Evolutionary conservation across 179 eudicot species (phyloP), one percentile per base, ranked within the genome.

Genomic region (Beta lomatogona): DNA sequence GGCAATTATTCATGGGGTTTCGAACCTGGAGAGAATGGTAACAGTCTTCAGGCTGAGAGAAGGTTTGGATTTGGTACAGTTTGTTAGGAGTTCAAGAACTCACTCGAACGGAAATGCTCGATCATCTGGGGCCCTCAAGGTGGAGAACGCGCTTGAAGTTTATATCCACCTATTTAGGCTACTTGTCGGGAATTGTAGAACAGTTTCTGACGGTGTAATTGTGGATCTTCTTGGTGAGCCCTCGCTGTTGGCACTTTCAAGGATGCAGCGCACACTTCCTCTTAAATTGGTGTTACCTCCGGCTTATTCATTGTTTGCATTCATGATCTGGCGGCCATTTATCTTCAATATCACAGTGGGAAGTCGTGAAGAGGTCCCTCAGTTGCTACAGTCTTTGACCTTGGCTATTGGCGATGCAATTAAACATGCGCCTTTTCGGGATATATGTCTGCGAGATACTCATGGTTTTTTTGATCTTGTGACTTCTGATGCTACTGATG

Each of bases 141-240:
- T 83, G 66, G 98, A 94, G 80, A 93, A 81, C 80, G 71, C 87
- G 68, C 88, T 89, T 88, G 99, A 97, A 86, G 90, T 93, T 75
- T 91, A 91, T 81, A 88, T 89, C 16, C 96, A 92, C 82, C 94
- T 97, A 97, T 97, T 93, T 84, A 90, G 99, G 87, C 92, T 97
- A 64, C 97, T 97, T 88, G 90, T 97, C 64, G 99, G 99, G 50
- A 97, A 94, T 85, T 97, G 97, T 87, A 91, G 93, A 88, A 86
- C 92, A 4, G 90, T 94, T 75, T 91, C 87, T 71, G 98, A 97
- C 78, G 98, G 99, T 72, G 86, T 97, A 44, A 87, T 97, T 81
- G 92, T 92, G 78, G 95, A 93, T 77, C 98, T 97, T 83, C 92
- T 97, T 19, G 99, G 99, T 80, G 98, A 94, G 82, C 88, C 97